Evolutionary conservation across 73 alveolate species (phyloP), one percentile per base, ranked within the genome.

Genomic region (Urostyla sp.): DNA sequence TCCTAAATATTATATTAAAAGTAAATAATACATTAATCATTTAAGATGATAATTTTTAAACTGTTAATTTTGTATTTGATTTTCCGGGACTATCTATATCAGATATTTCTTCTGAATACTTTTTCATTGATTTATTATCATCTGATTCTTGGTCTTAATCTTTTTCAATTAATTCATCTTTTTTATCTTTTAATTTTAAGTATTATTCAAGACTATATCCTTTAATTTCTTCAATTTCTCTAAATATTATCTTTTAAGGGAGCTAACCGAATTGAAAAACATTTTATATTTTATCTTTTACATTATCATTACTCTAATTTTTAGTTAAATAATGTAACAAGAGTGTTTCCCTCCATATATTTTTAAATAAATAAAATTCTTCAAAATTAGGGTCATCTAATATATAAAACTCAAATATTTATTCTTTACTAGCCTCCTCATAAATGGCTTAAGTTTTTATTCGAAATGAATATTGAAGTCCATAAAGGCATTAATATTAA

Each of bases 341-440:
- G 34, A 83, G 72, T n/a, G 91, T 83, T 34, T 83, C 91, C 24
- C 91, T 72, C 91, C 91, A 83, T 5, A 83, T 1, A 44, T 84
- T 74, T 32, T 63, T 15, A 30, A 49, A 74, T 31, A 84, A 18
- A 36, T 54, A 74, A 66, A 16, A 58, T 51, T 84, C 83, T 51
- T 59, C 80, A 52, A 74, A 55, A 28, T 67, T 55, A 27, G 51
- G 18, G 32, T 73, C 84, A 40, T 74, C 88, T 1, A 69, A 54
- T 38, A 83, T 30, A 75, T 49, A 72, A 8, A 83, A 69, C 57
- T 83, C 91, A 32, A 72, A 83, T 46, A 49, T 55, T 40, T 34
- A 32, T 7, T 32, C 59, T 23, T 43, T 72, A 18, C 23, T 36
- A 32, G 23, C 67, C 3, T 52, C 7, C 24, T 54, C 72, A 56